Evolutionary conservation across 805 yeast species (phyloP).

Genomic region (Kluyveromyces dobzhanskii): DNA sequence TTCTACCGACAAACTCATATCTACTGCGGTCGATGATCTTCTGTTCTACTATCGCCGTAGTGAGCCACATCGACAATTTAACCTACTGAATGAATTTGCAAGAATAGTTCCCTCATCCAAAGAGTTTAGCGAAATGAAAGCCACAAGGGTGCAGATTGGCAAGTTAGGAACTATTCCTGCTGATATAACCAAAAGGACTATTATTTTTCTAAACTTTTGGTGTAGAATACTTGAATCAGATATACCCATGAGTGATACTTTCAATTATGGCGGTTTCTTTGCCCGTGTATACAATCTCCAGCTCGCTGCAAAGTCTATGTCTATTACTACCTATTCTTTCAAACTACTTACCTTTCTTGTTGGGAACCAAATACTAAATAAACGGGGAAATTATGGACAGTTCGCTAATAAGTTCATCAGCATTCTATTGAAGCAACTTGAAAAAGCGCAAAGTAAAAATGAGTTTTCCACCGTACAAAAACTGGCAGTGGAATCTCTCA

Average conservation of each 20-base stretch:
- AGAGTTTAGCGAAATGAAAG: conserved; percentile 7
- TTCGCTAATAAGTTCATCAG: conserved; percentile 12
- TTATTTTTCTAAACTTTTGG: conserved; percentile 18
- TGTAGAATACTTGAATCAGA: conserved; percentile 19
- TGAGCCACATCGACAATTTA: conserved; percentile 1
- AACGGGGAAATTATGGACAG: not conserved
- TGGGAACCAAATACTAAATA: not conserved
- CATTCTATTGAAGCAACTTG: conserved; percentile 9
- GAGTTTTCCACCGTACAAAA: conserved; percentile 5
- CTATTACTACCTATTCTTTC: conserved; percentile 10
- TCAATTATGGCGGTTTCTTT: conserved; percentile 18
- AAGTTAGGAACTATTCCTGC: conserved; percentile 7
- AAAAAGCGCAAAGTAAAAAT: conserved; percentile 3
- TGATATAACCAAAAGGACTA: conserved; percentile 13
- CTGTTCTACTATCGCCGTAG: conserved; percentile 22
- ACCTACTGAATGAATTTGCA: conserved; percentile 13
- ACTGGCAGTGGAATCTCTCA: conserved; percentile 13
- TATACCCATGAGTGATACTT: conserved; percentile 8
- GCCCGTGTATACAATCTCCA: conserved; percentile 22
- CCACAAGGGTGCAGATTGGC: conserved; percentile 1
- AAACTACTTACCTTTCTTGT: not conserved
- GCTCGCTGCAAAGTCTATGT: conserved; percentile 10
- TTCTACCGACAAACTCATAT: conserved; percentile 39
- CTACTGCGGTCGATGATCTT: conserved; percentile 35
- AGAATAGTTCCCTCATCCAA: conserved; percentile 16